Conservation (phyloP, 441 rosid species). For the Geranium incanum region DNA sequence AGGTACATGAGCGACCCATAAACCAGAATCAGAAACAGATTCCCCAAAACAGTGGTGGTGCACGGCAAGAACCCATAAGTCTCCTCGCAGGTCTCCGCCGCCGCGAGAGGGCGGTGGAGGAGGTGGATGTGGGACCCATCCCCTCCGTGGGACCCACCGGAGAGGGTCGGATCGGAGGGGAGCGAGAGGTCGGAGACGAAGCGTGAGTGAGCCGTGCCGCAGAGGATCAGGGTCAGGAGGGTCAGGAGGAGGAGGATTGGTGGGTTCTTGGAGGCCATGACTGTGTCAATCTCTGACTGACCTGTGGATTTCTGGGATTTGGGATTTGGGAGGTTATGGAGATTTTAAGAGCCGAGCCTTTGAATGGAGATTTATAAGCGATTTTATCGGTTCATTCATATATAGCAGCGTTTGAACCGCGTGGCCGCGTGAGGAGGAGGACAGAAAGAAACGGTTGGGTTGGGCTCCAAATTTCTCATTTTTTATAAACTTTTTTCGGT, state of each 20-base stretch:
- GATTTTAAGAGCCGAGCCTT: background rate
- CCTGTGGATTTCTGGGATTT: background rate
- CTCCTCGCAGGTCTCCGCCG: conserved; percentile 58
- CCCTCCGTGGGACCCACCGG: conserved; percentile 21
- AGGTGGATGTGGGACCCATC: background rate
- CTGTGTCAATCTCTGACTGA: background rate
- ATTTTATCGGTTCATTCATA: background rate
- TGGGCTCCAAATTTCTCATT: too few species aligned
- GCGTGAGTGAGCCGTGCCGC: conserved; percentile 30
- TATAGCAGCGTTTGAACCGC: background rate
- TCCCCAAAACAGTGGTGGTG: conserved; percentile 65
- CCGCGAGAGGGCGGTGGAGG: conserved; percentile 12
- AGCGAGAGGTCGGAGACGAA: conserved; percentile 12
- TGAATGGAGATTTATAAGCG: background rate
- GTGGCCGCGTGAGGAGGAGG: background rate
- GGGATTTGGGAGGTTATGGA: background rate
- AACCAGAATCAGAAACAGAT: conserved; percentile 63
- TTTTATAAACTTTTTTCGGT: too few species aligned
- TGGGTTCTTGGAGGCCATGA: background rate
- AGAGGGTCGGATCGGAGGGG: conserved; percentile 23
- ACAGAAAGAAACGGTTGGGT: too few species aligned
- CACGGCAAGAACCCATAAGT: conserved; percentile 91
- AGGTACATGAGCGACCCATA: conserved; percentile 82
- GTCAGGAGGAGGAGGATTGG: background rate
- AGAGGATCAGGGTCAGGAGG: conserved; percentile 10